These are phyloP conservation scores for Emmonsiellopsis sp. DNA, from an alignment of 2,329 filamentous ascomycete species.

Conservation along the genomic window DNA sequence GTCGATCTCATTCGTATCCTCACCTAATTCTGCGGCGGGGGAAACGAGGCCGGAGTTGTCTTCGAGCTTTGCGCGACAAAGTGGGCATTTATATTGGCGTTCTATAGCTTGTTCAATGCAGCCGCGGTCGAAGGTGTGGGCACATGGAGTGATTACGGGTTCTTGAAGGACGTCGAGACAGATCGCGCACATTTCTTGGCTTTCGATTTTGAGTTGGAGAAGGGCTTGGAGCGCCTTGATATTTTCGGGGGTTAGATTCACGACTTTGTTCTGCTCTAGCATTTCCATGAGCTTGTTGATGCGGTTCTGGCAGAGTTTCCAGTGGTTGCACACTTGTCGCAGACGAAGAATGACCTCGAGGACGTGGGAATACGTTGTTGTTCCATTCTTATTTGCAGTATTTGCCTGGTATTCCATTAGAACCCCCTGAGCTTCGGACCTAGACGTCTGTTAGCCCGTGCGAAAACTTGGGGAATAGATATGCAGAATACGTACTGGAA, in stretches of 20 bases:
- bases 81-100: constrained; percentile 69
- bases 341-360: constrained; percentile 75
- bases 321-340: constrained; percentile 81
- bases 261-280: constrained; percentile 57
- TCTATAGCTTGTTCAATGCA: constrained; percentile 71
- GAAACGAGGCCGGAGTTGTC: constrained; percentile 55
- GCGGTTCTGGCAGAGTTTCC: constrained; percentile 68
- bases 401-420: constrained; percentile 51
- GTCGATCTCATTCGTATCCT: constrained; percentile 38
- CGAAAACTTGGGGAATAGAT: constrained; percentile 3
- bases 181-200: constrained; percentile 72
- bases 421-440: constrained; percentile 64
- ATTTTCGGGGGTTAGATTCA: constrained; percentile 65
- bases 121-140: constrained; percentile 64
- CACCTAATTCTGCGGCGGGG: constrained; percentile 51
- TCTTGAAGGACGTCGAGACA: constrained; percentile 64
- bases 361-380: constrained; percentile 61
- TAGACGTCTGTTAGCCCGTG: constrained; percentile 23
- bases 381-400: constrained; percentile 28
- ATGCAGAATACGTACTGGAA: constrained; percentile 46
- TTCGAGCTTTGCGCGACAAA: constrained; percentile 65
- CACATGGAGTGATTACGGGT: constrained; percentile 77
- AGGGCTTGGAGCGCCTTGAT: constrained; percentile 62
- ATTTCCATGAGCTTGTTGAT: constrained; percentile 63
- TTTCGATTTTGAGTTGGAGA: constrained; percentile 67